Base-by-base conservation (phyloP, 1,284 basidiomycete genomes). In the Pseudozyma sp. region DNA sequence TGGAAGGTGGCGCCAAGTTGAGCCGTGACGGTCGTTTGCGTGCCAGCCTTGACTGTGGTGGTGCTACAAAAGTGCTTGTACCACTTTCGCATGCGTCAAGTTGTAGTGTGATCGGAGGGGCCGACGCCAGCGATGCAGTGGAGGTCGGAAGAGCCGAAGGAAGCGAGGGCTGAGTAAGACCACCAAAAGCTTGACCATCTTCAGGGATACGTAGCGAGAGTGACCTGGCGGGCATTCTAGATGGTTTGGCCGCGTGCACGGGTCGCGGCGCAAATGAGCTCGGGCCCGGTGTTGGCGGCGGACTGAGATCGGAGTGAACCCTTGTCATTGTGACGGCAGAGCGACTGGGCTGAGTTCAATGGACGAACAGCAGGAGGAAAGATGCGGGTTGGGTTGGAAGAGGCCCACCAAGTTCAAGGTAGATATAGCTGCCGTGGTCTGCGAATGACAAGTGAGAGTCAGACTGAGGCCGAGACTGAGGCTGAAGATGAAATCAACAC, bases 11-110 rank as follows among this genome's bases (percentile, higher is more conserved):
- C 10, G 63, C 67, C 18, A 79, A 36, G 19, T 48, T 70, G 52
- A 79, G 69, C 42, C 59, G 61, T 1, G 74, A 70, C 5, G 77
- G 77, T 35, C 70, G 63, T 35, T 75, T 79, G 47, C 77, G 67
- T 25, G 55, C 54, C 16, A 56, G 31, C 38, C 56, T 60, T 12
- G 69, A 54, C n/a, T 43, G 43, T 2, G 59, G 31, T 45, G 61
- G 62, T 14, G 38, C 52, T 10, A 59, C 55, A 9, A 62, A 52
- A 5, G 51, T 60, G 58, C 57, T 68, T 9, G 57, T 53, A 7
- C 53, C 58, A 6, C 53, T 43, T 19, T 52, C 59, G 48, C 21
- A 36, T n/a, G 49, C n/a, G 31, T 47, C 42, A 19, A 45, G 55
- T 42, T 59, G 55, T 21, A 69, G 31, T 0, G 59, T 54, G 59